Conservation (phyloP, 202 grass and related monocot species). For the Digitaria exilis region DNA sequence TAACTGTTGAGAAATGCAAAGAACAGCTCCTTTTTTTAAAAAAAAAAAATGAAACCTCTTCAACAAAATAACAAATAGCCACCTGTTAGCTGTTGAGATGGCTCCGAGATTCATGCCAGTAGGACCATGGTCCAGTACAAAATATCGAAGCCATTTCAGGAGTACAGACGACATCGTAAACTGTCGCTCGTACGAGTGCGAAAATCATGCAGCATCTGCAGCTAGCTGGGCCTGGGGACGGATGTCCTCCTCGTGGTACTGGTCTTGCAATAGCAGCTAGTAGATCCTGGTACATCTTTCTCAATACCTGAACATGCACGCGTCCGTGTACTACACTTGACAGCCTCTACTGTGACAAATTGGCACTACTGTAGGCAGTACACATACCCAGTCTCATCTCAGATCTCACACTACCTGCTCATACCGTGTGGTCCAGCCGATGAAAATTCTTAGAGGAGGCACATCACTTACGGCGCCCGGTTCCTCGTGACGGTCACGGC, state of each 20-base stretch:
- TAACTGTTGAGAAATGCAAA: too few relatives aligned
- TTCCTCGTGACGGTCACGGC: conserved; percentile 20
- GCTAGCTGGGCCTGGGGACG: too few relatives aligned
- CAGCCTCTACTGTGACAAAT: neutral
- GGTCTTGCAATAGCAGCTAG: too few relatives aligned
- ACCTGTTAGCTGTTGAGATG: neutral
- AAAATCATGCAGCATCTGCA: neutral
- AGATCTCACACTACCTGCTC: neutral
- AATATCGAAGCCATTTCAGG: neutral
- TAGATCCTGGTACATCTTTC: neutral
- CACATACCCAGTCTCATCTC: too few relatives aligned
- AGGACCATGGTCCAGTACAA: neutral
- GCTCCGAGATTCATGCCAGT: neutral
- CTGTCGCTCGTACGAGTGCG: too few relatives aligned
- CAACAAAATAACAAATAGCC: too few relatives aligned
- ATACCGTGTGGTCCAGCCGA: neutral
- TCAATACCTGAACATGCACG: neutral
- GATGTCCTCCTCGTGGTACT: neutral
- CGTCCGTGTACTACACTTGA: neutral
- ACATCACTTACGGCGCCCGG: conserved; percentile 8
- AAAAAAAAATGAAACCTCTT: too few relatives aligned
- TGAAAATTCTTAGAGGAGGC: neutral
- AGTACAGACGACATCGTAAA: too few relatives aligned
- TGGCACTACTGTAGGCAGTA: neutral
- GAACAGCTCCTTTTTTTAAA: too few relatives aligned